Evolutionary conservation across 2,329 filamentous ascomycete species (phyloP), one percentile per base, ranked within the genome.

Genomic region (Penicillium freii): DNA sequence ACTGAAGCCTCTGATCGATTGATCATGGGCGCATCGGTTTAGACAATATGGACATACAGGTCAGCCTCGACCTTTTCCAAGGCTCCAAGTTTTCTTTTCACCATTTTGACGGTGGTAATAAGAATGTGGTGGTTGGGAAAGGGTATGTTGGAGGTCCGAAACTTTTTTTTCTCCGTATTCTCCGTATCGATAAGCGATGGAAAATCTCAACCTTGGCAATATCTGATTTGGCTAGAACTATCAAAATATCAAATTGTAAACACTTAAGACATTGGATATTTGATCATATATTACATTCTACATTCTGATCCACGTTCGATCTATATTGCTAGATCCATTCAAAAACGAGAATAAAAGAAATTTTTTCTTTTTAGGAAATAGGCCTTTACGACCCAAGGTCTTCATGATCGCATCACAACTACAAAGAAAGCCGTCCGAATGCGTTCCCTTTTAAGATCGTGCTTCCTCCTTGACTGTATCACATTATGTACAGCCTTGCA

Each of bases 41-140:
- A n/a, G 39, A 39, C 3, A 48, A 47, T 45, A 21, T 27, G 17
- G n/a, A 65, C 85, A 62, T 74, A 89, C 83, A 95, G 81, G 76
- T 96, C 91, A 34, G 92, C 92, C 72, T 97, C 92, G 66, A 96
- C 87, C 83, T 97, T 97, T 78, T 97, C 92, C 75, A 97, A 86
- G 60, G 92, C 92, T 55, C 90, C 91, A 58, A 96, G 84, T 79
- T 94, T 95, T 75, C 92, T 84, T 78, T 96, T 96, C 59, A 86
- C 90, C 86, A 91, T 94, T 17, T 59, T 64, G 29, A 51, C 34
- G 53, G 57, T 38, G 40, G 15, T 39, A 51, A 46, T 34, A 38
- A 61, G 33, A 27, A 50, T 42, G 42, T 39, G 53, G 39, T 59
- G 53, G 51, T 56, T 51, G 51, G 57, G 39, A 77, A 78, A 94